Percentiles rank a stretch among this genome's conserved stretches.
phyloP scores from a whole-genome alignment of 345 rosid species.

The Aquilaria malaccensis region DNA sequence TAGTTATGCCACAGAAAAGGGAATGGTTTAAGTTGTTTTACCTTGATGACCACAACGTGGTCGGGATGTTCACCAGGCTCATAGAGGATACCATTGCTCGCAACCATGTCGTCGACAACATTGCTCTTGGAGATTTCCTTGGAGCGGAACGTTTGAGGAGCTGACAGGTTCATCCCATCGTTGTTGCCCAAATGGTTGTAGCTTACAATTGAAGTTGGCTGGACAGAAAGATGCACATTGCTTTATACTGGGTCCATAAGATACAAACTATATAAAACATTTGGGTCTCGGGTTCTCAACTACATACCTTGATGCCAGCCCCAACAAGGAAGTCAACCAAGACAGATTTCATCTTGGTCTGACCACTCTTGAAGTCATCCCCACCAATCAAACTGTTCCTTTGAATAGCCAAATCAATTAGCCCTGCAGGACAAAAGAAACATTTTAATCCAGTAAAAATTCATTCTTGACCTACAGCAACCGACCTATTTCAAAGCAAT shows the following conservation, averaged over 20 bases:
- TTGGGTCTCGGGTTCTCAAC: not conserved
- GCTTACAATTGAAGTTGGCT: slow-evolving; percentile 98
- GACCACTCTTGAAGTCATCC: slow-evolving; percentile 99
- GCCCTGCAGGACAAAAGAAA: slow-evolving; percentile 35
- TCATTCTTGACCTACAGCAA: no score
- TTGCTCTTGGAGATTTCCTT: slow-evolving; percentile 97
- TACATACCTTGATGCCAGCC: slow-evolving; percentile 85
- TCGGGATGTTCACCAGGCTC: slow-evolving; percentile 98
- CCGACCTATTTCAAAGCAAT: no score
- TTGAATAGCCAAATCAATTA: slow-evolving; percentile 82
- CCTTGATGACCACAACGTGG: slow-evolving; percentile 99
- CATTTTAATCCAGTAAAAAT: not conserved
- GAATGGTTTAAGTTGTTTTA: slow-evolving; percentile 7
- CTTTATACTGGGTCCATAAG: not conserved
- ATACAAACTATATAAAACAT: not conserved
- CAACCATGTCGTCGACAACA: slow-evolving; percentile 96
- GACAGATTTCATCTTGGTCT: slow-evolving; percentile 97
- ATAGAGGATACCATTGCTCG: slow-evolving; percentile 84
- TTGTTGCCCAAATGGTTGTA: slow-evolving; percentile 97
- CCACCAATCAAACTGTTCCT: slow-evolving; percentile 90
- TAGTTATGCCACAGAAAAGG: not conserved
- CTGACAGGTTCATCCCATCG: slow-evolving; percentile 96
- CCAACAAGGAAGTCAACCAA: slow-evolving; percentile 95
- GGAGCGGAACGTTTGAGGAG: slow-evolving; percentile 94
- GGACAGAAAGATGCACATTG: not conserved